Evolutionary conservation across 1,139 yeast species (phyloP), one percentile per base, ranked within the genome.

Genomic region (Lodderomyces pseudojiufengensis): DNA sequence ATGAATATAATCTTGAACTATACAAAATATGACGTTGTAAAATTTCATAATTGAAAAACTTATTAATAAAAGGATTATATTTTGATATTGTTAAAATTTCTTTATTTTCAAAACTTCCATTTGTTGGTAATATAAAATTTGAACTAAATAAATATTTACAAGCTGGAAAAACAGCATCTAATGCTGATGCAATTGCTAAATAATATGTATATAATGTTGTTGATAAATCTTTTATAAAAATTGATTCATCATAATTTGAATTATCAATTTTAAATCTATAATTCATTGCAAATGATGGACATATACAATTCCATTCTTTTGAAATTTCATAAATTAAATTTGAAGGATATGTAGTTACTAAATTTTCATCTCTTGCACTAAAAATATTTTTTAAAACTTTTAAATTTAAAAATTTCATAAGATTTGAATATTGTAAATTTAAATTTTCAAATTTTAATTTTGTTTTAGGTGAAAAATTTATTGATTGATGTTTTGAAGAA

Each of bases 11-110:
- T 36, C 66, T 47, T 34, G 54, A 47, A 2, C 60, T 51, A 39
- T 55, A 61, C 34, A 49, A 55, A 36, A 52, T 55, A 37, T 59
- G 61, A 23, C 61, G 44, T 38, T 52, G 60, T 18, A 60, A 42
- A 24, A 48, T 31, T 12, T 37, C 33, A 14, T 29, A 41, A 7
- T 41, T 38, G 29, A 32, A 37, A 18, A 44, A 38, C 13, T 39
- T 29, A 27, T 41, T 40, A 18, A 43, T 37, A 32, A 37, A 42
- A 14, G 47, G 46, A 25, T 48, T 49, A 9, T 37, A 31, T 30
- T 37, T 39, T 20, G 32, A 28, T 3, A 47, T 42, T 30, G 50
- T 43, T 45, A 49, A 42, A 5, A 48, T 42, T 11, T 37, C 37
- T 29, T 41, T 44, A 18, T 50, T 37, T 21, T 42, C 38, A 27